Evolutionary conservation across 1,139 yeast genomes (phyloP), one percentile per base, ranked within the genome.

Genomic region (Saccharomyces pastorianus): DNA sequence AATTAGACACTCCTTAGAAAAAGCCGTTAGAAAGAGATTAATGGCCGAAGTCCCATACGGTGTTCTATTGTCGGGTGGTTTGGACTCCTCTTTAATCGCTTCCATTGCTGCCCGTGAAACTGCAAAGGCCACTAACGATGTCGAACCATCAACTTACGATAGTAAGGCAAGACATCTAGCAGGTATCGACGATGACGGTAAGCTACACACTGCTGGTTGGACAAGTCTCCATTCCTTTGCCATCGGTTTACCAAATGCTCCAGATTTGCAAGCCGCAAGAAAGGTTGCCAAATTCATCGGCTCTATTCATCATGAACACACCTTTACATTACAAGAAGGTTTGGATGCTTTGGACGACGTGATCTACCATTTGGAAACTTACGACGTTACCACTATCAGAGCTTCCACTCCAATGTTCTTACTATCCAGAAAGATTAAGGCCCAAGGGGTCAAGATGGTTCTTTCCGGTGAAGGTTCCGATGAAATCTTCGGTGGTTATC

Each of bases 11-110:
- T 72, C 88, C 51, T 81, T 93, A 69, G 99, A 93, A 74, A 78
- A 85, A 76, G 93, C 98, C 51, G 99, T 93, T 54, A 87, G 98
- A 79, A 93, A 93, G 86, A 85, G 99, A 80, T 82, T 93, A 69
- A 93, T 93, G 99, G 95, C 98, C 54, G 99, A 93, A 77, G 99
- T 93, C 58, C 98, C 99, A 51, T 88, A 88, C 73, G 99, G 99
- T 76, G 99, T 93, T 49, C 77, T 93, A 65, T 79, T 93, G 63
- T 89, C 96, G 38, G 99, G 99, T 70, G 99, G 99, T 61, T 81
- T 93, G 66, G 99, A 93, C 72, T 90, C 97, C 51, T 89, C 97
- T 46, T 80, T 93, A 73, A 93, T 93, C 71, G 99, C 99, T 41
- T 74, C 98, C 49, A 93, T 93, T 68, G 99, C 98, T 56, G 93